A percentile compares a stretch with the other conserved stretches of the same genome.
phyloP scores from a whole-genome alignment of 2,329 filamentous ascomycete genomes.

The Aureobasidium uvarum region DNA sequence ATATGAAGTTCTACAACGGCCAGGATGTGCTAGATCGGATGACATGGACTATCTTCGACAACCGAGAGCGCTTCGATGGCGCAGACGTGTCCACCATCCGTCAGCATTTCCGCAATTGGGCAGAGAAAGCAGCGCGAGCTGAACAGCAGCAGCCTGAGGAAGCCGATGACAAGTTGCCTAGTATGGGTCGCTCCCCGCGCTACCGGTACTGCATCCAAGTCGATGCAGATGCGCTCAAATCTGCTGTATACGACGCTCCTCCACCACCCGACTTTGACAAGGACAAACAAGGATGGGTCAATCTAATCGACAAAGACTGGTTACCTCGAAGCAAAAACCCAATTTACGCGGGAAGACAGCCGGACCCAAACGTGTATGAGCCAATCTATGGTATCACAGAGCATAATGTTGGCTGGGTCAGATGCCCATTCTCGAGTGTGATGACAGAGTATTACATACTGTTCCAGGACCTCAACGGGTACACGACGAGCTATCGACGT shows the following conservation, averaged over 20 bases:
- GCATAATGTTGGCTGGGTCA: slow-evolving; percentile 27
- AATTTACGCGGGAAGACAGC: background rate
- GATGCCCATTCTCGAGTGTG: slow-evolving; percentile 16
- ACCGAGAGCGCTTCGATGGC: slow-evolving; percentile 27
- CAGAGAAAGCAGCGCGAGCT: background rate
- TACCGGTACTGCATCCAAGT: slow-evolving; percentile 28
- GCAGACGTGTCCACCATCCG: slow-evolving; percentile 21
- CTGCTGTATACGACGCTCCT: slow-evolving; percentile 15
- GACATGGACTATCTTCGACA: slow-evolving; percentile 28
- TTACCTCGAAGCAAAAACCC: slow-evolving; percentile 1
- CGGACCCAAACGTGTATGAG: slow-evolving; percentile 3
- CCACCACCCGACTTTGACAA: slow-evolving; percentile 15
- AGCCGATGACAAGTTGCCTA: background rate
- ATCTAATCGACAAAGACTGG: slow-evolving; percentile 28
- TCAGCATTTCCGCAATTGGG: slow-evolving; percentile 27
- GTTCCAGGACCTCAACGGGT: too few species aligned
- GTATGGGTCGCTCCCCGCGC: slow-evolving; percentile 24
- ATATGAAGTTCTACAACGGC: slow-evolving; percentile 23
- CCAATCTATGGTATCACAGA: slow-evolving; percentile 17
- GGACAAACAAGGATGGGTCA: slow-evolving; percentile 21
- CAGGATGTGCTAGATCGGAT: slow-evolving; percentile 26
- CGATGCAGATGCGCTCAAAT: slow-evolving; percentile 27
- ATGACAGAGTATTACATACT: slow-evolving; percentile 15
- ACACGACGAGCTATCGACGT: too few species aligned
- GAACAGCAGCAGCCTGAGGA: slow-evolving; percentile 24